Evolutionary conservation across 2,329 filamentous ascomycete genomes (phyloP).

Genomic region (Diaporthe longicolla): DNA sequence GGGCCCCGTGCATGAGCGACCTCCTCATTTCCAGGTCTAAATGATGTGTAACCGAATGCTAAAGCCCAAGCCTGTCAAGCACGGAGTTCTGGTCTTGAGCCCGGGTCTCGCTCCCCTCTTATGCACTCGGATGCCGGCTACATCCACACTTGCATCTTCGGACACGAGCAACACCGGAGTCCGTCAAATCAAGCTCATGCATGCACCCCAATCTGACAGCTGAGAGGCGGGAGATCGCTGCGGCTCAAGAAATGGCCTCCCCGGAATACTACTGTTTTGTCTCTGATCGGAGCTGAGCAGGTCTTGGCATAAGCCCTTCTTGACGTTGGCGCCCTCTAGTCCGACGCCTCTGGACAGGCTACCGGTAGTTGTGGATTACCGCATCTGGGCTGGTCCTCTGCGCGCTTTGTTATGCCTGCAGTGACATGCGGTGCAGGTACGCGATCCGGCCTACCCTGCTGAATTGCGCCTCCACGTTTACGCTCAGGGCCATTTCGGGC

Average conservation of each 20-base stretch:
- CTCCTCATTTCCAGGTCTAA: background rate
- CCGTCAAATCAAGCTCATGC: conserved; percentile 27
- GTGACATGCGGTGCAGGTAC: background rate
- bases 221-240: background rate
- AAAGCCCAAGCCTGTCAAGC: conserved; percentile 6
- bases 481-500: background rate
- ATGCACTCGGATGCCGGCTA: conserved; percentile 23
- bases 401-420: background rate
- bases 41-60: conserved; percentile 7
- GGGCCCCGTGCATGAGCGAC: background rate
- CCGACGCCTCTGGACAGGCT: conserved; percentile 8
- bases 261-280: background rate
- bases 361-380: background rate
- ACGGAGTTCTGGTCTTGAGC: background rate
- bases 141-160: background rate
- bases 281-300: conserved; percentile 25
- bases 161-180: conserved; percentile 12
- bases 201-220: conserved; percentile 11
- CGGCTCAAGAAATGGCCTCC: conserved; percentile 4
- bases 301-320: conserved; percentile 28
- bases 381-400: background rate
- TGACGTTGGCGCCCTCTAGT: conserved; percentile 19
- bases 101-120: conserved; percentile 9
- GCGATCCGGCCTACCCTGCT: background rate
- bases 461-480: too few species aligned